A percentile compares a stretch with the other conserved stretches of the same genome.
Evolutionary conservation across 208 protist genomes (phyloP).

Genomic region (Trypanosoma avium): DNA sequence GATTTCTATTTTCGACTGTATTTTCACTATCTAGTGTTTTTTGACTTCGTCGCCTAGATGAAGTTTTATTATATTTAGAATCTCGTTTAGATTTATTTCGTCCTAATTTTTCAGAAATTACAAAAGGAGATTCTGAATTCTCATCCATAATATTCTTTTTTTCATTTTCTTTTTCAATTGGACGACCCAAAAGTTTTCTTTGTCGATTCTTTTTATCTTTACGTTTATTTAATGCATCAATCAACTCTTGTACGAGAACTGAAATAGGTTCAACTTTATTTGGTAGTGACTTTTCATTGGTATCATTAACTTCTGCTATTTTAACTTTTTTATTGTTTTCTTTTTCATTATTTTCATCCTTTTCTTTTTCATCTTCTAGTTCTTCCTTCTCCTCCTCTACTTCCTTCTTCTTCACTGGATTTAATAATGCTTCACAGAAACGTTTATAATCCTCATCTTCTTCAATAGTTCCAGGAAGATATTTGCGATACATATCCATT

Average conservation of each 20-base stretch:
- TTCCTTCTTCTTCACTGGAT: not conserved
- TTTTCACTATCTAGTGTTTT: too few relatives aligned
- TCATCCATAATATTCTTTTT: not conserved
- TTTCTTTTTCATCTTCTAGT: not conserved
- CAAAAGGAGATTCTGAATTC: not conserved
- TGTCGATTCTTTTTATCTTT: not conserved
- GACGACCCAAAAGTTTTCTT: too few relatives aligned
- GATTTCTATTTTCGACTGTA: not conserved
- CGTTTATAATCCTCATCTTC: constrained; percentile 15
- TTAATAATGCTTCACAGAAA: not conserved
- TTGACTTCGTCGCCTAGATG: too few relatives aligned
- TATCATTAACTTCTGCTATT: too few relatives aligned
- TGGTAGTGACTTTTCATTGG: too few relatives aligned
- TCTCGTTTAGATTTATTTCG: too few relatives aligned
- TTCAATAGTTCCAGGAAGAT: constrained; percentile 5
- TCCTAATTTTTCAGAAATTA: too few relatives aligned
- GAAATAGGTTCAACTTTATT: not conserved
- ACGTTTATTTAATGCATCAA: not conserved
- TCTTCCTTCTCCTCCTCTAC: not conserved
- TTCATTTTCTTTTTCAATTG: not conserved
- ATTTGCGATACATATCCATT: too few relatives aligned
- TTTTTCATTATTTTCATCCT: not conserved
- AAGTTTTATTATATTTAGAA: too few relatives aligned
- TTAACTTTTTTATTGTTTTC: not conserved
- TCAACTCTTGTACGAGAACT: constrained; percentile 10